Base-by-base conservation (phyloP, 2,329 filamentous ascomycete genomes). In the Ophiostoma quercus region DNA sequence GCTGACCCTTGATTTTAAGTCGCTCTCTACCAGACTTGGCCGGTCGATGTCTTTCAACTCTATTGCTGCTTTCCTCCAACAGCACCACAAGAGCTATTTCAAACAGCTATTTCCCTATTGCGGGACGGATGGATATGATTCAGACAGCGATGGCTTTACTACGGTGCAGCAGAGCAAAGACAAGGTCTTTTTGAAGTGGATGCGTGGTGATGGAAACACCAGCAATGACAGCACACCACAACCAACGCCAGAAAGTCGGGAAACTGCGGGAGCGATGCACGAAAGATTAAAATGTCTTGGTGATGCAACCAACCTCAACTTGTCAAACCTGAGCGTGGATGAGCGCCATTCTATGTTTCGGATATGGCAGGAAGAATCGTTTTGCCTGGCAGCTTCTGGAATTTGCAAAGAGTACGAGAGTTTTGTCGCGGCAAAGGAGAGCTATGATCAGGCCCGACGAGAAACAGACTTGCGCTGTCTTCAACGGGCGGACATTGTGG, bases 401-500 rank as follows among this genome's bases (percentile, higher is more conserved):
- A 22, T 70, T 11, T 8, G 51, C 3, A 2, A 2, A 6, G 25
- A 60, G 47, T 62, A 70, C 19, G 12, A 12, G 1, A 4, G 6
- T 0, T 69, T 67, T 32, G 6, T 51, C 0, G 16, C 39, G 29
- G 12, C 60, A 68, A 47, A 73, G 70, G 22, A 32, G 29, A 19
- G 1, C 22, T 69, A 29, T 34, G 34, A 75, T 25, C 68, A 68
- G 0, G 73, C 77, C 0, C 67, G 71, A 11, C 72, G 76, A 0
- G 79, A 81, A 3, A 74, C 80, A 1, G 77, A 81, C 43, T 73
- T 78, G 1, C 79, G 80, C 6, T 78, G 77, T 32, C 77, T 84
- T 0, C 71, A 76, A 1, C 29, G 76, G 16, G 80, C 82, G 0
- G 74, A 82, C 5, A 79, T 90, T 3, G 82, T 90, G 62, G 87